Percentiles rank a stretch among this genome's conserved stretches.
phyloP scores from a whole-genome alignment of 768 basidiomycete species.

The Termitomyces sp. region DNA sequence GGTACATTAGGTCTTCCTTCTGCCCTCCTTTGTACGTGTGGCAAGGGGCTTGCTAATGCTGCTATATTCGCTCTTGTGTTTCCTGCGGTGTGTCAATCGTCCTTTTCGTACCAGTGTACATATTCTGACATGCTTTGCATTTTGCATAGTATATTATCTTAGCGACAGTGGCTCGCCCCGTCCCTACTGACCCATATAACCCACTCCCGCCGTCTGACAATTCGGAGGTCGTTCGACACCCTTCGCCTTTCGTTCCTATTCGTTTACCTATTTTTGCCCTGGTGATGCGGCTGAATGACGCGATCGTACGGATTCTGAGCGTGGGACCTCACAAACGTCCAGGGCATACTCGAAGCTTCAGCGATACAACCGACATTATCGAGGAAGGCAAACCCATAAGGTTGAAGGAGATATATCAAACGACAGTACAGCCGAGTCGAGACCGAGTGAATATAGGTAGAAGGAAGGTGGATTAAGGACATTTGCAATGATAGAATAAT shows the following conservation, averaged over 20 bases:
- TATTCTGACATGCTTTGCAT: background rate
- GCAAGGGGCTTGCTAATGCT: conserved; percentile 75
- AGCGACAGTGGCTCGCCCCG: conserved; percentile 74
- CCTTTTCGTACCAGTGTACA: background rate
- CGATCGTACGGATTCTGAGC: conserved; percentile 61
- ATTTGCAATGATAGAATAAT: background rate
- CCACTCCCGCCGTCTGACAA: conserved; percentile 40
- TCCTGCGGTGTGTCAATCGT: conserved; percentile 56
- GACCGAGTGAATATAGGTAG: conserved; percentile 6
- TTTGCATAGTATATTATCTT: conserved; percentile 79
- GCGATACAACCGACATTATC: conserved; percentile 54
- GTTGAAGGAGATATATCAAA: conserved; percentile 24
- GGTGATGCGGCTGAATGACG: conserved; percentile 75
- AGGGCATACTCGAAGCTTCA: conserved; percentile 23
- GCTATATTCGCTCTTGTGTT: conserved; percentile 81
- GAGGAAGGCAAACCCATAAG: conserved; percentile 53
- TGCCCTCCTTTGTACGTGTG: conserved; percentile 70
- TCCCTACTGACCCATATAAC: conserved; percentile 75
- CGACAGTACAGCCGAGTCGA: conserved; percentile 20
- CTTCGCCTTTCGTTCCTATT: conserved; percentile 78
- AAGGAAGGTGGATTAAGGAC: conserved; percentile 38
- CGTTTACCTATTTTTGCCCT: conserved; percentile 73
- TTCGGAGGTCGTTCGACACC: conserved; percentile 51
- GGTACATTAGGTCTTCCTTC: conserved; percentile 58
- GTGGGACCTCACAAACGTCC: conserved; percentile 34